Base-by-base conservation (phyloP, 495 filamentous ascomycete genomes). In the Aspergillus diversus region DNA sequence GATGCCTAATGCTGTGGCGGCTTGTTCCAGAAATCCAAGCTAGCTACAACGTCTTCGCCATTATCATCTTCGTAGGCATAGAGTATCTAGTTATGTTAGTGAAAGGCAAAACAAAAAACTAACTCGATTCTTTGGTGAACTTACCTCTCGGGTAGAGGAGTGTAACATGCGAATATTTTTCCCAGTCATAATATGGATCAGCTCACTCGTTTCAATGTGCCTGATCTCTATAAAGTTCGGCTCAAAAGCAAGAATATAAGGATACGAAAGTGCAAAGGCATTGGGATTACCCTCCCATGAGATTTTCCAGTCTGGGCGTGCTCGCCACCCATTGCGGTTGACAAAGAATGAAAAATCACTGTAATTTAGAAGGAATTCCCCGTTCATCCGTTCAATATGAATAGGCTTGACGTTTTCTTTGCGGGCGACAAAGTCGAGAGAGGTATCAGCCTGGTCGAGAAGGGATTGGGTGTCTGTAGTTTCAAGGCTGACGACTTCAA, bases 271-370 rank as follows among this genome's bases (percentile, higher is more conserved):
- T 0, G 96, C 95, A 73, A 99, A 99, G 46, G 89, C 85, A 66
- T 89, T 88, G 55, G 96, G 96, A 48, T 84, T 90, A 55, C 96
- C 96, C 77, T 99, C 96, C 96, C 96, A 99, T 33, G 91, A 90
- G 68, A 99, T 96, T 63, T 87, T 89, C 96, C 96, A 99, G 71
- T 99, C 96, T 16, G 93, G 90, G 63, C 93, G 84, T 37, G 94
- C 93, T 57, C 96, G 86, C 96, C 96, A 99, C 32, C 96, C 96
- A 73, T 99, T 97, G 56, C 95, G 86, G 76, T 99, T 98, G 69
- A 99, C 95, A 69, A 97, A 99, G 84, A 99, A 98, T 17, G 91
- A 96, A 73, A 97, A 98, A 68, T 99, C 96, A 21, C 91, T 92
- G 76, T 99, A 99, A 74, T 97, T 97, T 57, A 99, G 85, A 47